phyloP scores from a whole-genome alignment of 768 basidiomycete species.

The Leccinum subgranulosum region DNA sequence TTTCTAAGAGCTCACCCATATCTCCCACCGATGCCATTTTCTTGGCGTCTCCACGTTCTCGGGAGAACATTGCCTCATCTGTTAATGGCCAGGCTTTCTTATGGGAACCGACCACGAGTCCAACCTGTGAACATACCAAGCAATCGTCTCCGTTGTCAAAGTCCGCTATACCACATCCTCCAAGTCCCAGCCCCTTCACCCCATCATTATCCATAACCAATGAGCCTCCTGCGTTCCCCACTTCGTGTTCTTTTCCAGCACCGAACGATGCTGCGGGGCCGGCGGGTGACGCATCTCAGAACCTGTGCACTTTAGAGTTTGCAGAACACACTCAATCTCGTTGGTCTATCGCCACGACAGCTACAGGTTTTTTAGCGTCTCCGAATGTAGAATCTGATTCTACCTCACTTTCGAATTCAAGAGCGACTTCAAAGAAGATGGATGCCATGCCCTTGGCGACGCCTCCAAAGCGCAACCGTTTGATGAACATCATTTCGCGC shows the following conservation, averaged over 20 bases:
- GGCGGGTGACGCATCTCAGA: not conserved
- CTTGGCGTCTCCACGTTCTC: conserved; percentile 9
- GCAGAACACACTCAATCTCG: conserved; percentile 15
- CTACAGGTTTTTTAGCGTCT: conserved; percentile 22
- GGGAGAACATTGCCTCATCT: conserved; percentile 26
- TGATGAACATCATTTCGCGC: conserved; percentile 30
- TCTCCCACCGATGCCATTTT: conserved; percentile 24
- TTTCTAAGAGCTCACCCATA: conserved; percentile 15
- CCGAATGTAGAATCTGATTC: conserved; percentile 9
- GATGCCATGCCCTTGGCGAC: conserved; percentile 19
- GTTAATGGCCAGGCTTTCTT: conserved; percentile 4
- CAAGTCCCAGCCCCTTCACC: not conserved
- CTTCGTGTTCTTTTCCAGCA: not conserved
- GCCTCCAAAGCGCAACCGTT: conserved; percentile 28
- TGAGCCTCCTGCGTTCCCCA: conserved; percentile 4
- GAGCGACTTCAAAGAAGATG: conserved; percentile 7
- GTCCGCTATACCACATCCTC: conserved; percentile 3
- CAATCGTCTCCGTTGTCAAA: conserved; percentile 1
- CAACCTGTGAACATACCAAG: not conserved
- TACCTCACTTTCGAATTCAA: not conserved
- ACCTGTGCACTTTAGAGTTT: not conserved
- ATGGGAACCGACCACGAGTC: not conserved
- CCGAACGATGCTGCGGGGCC: not conserved
- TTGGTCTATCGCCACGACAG: conserved; percentile 28
- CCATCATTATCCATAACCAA: not conserved